Percentiles rank a stretch among this genome's conserved stretches.
Conservation (phyloP, 345 rosid species). For the Carallia brachiata region DNA sequence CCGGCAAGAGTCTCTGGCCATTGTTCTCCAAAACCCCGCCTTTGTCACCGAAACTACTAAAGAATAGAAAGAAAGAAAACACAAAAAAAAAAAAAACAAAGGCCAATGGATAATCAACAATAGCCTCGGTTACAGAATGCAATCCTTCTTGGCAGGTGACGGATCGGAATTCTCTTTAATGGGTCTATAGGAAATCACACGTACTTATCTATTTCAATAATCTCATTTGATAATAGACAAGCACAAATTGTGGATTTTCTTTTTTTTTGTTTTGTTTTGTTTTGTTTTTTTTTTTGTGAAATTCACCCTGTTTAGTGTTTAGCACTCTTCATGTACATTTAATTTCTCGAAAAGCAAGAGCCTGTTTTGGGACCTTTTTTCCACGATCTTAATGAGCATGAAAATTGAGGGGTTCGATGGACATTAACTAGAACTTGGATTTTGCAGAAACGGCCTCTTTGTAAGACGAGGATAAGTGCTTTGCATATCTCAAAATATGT, state of each 20-base stretch:
- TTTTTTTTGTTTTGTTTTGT: background rate
- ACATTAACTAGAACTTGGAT: background rate
- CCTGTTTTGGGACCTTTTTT: background rate
- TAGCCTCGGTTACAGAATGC: no score
- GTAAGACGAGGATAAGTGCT: no score
- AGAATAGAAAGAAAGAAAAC: background rate
- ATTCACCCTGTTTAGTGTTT: background rate
- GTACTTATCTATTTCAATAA: no score
- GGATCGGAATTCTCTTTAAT: no score
- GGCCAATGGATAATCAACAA: background rate
- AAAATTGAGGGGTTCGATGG: background rate
- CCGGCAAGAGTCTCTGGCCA: slow-evolving; percentile 54
- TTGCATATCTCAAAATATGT: no score
- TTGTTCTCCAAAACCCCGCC: slow-evolving; percentile 39
- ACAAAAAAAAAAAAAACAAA: no score
- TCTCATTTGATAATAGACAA: no score
- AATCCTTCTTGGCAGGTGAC: no score
- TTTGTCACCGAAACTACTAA: slow-evolving; percentile 2
- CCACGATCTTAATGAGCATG: background rate
- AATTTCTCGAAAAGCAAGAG: background rate
- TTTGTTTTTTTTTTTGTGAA: background rate
- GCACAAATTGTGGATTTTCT: background rate
- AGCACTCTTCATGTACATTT: slow-evolving; percentile 8
- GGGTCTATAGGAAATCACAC: no score
- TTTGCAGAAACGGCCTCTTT: no score